These are phyloP conservation scores for Amphicarpaea edgeworthii DNA, from an alignment of 306 rosid species.

Conservation along the genomic window DNA sequence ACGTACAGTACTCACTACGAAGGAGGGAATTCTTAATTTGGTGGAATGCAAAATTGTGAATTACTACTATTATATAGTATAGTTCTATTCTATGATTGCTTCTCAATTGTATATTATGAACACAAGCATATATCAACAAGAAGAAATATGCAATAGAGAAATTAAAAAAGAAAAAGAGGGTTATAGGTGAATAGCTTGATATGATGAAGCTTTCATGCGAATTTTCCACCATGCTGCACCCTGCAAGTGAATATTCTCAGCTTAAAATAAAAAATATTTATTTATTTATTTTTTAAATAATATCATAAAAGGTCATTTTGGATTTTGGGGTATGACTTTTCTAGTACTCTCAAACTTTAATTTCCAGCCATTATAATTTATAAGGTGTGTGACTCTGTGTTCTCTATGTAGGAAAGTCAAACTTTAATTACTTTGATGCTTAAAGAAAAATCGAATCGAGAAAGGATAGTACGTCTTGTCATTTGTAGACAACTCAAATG, in stretches of 20 bases:
- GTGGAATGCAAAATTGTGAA: conserved; percentile 9
- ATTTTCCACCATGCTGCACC: conserved; percentile 21
- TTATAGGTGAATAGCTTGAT: neutral
- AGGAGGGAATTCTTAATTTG: conserved; percentile 5
- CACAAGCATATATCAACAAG: neutral
- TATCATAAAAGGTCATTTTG: conserved; percentile 14
- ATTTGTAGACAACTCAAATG: neutral
- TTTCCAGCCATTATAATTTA: conserved; percentile 45
- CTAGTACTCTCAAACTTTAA: conserved; percentile 44
- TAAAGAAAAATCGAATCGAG: conserved; percentile 1
- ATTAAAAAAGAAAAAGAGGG: neutral
- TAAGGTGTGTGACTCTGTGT: conserved; percentile 18
- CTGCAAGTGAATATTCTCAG: conserved; percentile 48
- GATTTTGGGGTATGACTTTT: conserved; percentile 14
- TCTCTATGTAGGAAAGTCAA: conserved; percentile 24
- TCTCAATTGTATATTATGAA: neutral
- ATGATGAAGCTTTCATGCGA: conserved; percentile 19
- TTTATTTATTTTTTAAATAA: neutral
- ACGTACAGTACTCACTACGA: conserved; percentile 27
- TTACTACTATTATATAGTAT: too few relatives aligned
- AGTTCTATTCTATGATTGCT: conserved; percentile 26
- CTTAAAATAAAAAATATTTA: conserved; percentile 15
- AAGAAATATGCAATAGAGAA: neutral
- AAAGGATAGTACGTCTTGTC: neutral
- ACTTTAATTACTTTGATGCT: conserved; percentile 45